Base-by-base conservation (phyloP, 768 basidiomycete species). In the Boletales sp. region DNA sequence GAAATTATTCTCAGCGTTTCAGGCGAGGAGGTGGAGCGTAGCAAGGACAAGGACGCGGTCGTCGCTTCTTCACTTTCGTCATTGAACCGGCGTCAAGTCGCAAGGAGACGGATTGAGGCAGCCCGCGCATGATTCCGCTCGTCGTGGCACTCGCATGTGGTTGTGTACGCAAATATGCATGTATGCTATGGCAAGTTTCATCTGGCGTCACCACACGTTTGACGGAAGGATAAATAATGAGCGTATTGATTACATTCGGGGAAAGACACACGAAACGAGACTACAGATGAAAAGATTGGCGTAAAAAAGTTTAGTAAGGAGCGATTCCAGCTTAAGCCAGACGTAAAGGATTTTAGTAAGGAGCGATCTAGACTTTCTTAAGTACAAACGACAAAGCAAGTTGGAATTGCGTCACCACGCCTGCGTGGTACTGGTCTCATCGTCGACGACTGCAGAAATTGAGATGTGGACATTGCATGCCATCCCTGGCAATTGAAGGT, bases 1-100 rank as follows among this genome's bases (percentile, higher is more conserved):
- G 95, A 98, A 70, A 84, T 94, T 68, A 92, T 98, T 69, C 85
- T 98, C 55, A 75, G 83, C 43, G 86, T 86, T 47, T 73, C 82
- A 35, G 84, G 86, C 36, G 81, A 79, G 55, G 86, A 91, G 70
- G 93, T 98, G 44, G 90, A 95, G 76, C 90, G 93, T 70, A 84
- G 84, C 68, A 94, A 90, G 62, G 92, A 94, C 74, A 86, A 88
- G 70, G 81, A 77, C 41, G 70, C 65, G 27, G 73, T 79, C 49
- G 73, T 74, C 40, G 64, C 62, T 19, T 61, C 74, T 31, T 72
- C 80, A 24, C 71, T 90, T 45, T 62, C 75, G 39, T 87, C 86
- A 47, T 73, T 93, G 57, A 91, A 92, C 81, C 79, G 90, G 71
- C 76, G 89, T 73, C 90, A 92, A 69, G 74, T 92, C 24, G 90